These are phyloP conservation scores for Kregervanrija fluxuum DNA, from an alignment of 805 yeast genomes.

Conservation along the genomic window DNA sequence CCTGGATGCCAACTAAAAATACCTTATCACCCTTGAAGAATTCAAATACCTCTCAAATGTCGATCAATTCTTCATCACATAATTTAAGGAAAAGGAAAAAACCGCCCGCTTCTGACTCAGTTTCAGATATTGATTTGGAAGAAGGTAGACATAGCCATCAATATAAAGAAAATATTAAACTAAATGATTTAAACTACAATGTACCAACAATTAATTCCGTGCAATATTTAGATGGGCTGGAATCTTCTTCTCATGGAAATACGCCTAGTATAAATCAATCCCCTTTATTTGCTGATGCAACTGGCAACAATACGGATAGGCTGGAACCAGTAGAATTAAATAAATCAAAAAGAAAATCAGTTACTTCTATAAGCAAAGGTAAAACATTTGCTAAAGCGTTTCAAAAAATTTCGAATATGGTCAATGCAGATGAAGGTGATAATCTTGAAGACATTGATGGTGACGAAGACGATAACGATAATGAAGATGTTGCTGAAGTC, in stretches of 20 bases:
- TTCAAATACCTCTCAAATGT: not conserved
- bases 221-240: not conserved
- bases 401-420: constrained; percentile 4
- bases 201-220: constrained; percentile 2
- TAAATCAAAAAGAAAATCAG: too few relatives aligned
- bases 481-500: constrained; percentile 2
- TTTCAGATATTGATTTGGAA: constrained; percentile 9
- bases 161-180: constrained; percentile 7
- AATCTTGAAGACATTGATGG: constrained; percentile 1
- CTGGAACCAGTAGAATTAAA: too few relatives aligned
- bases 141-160: constrained; percentile 1
- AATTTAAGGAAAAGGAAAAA: constrained; percentile 4
- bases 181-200: constrained; percentile 7
- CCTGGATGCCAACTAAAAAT: constrained; percentile 7
- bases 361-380: too few relatives aligned
- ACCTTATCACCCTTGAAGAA: constrained; percentile 4
- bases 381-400: not conserved
- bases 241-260: not conserved
- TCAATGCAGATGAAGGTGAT: constrained; percentile 12
- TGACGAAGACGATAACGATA: constrained; percentile 7
- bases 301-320: too few relatives aligned
- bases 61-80: not conserved
- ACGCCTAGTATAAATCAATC: too few relatives aligned
- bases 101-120: not conserved
- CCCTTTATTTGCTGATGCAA: too few relatives aligned